A percentile compares a stretch with the other conserved stretches of the same genome.
phyloP scores from a whole-genome alignment of 2,329 filamentous ascomycete species.

The Aspergillus vadensis region DNA sequence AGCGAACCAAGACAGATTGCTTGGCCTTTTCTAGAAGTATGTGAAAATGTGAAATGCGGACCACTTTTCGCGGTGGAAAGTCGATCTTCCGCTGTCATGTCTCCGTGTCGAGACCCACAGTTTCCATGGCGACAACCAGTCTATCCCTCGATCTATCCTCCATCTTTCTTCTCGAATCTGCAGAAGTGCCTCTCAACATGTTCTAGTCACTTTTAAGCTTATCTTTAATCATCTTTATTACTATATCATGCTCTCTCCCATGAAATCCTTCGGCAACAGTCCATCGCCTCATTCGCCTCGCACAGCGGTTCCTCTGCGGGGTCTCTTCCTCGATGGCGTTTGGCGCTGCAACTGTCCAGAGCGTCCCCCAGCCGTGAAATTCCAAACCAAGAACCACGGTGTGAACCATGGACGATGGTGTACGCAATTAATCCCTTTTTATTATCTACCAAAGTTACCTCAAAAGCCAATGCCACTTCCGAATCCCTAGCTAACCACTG shows the following conservation, averaged over 20 bases:
- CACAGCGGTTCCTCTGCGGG: slow-evolving; percentile 31
- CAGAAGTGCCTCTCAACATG: too few species aligned
- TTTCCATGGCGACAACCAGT: slow-evolving; percentile 27
- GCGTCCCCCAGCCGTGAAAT: slow-evolving; percentile 55
- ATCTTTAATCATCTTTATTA: too few species aligned
- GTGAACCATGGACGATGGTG: slow-evolving; percentile 59
- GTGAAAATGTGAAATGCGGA: too few species aligned
- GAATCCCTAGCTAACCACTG: neutral
- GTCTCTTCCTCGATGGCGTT: slow-evolving; percentile 45
- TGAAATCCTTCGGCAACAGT: slow-evolving; percentile 12
- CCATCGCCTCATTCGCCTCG: slow-evolving; percentile 21
- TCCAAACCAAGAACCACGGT: slow-evolving; percentile 60
- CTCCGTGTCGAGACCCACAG: slow-evolving; percentile 3
- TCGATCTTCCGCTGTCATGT: slow-evolving; percentile 25
- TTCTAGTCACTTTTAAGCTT: too few species aligned
- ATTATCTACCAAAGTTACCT: neutral
- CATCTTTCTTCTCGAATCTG: neutral
- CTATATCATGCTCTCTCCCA: slow-evolving; percentile 20
- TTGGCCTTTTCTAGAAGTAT: slow-evolving; percentile 1
- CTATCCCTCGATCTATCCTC: neutral
- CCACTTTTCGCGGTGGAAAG: slow-evolving; percentile 2
- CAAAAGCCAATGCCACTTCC: neutral
- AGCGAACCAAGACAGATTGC: neutral
- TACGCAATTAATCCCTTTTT: slow-evolving; percentile 25
- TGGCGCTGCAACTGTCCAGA: slow-evolving; percentile 61